Evolutionary conservation across 305 asterid genomes (phyloP).

Genomic region (Andrographis paniculata): DNA sequence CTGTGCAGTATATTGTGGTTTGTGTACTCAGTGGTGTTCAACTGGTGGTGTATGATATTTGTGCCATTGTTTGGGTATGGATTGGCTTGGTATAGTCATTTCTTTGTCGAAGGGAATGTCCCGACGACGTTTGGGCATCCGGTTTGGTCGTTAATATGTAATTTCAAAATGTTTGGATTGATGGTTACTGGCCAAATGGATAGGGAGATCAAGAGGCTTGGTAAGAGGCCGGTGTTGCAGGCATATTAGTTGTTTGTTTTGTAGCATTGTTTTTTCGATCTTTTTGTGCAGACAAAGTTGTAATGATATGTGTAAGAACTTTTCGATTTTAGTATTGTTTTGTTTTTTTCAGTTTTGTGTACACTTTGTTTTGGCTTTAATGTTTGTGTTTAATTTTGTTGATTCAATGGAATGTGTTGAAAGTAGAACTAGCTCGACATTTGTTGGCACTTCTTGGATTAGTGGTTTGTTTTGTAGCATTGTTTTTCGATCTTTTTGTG

Average conservation of each 20-base stretch:
- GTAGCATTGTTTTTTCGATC: neutral
- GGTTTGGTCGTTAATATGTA: constrained; percentile 81
- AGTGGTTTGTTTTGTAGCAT: constrained; percentile 3
- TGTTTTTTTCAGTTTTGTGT: neutral
- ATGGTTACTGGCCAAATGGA: constrained; percentile 94
- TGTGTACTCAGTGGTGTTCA: constrained; percentile 55
- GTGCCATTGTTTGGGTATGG: constrained; percentile 82
- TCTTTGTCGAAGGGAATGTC: constrained; percentile 83
- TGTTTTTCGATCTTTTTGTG: constrained; percentile 4
- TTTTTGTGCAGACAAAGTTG: constrained; percentile 19
- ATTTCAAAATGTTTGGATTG: constrained; percentile 91
- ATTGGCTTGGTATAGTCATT: constrained; percentile 92
- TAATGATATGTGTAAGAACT: constrained; percentile 12
- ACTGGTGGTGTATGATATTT: constrained; percentile 54
- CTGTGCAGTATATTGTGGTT: constrained; percentile 59
- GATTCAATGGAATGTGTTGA: too few relatives aligned
- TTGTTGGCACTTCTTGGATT: too few relatives aligned
- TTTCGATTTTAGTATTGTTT: too few relatives aligned
- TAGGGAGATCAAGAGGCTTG: constrained; percentile 96
- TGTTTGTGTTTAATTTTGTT: too few relatives aligned
- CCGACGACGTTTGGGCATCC: constrained; percentile 96
- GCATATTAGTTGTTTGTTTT: constrained; percentile 26
- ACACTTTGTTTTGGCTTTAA: too few relatives aligned
- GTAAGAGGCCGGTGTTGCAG: constrained; percentile 85
- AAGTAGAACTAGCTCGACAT: too few relatives aligned